Base-by-base conservation (phyloP, 176 grass and related monocot species). In the Alloteropsis semialata region DNA sequence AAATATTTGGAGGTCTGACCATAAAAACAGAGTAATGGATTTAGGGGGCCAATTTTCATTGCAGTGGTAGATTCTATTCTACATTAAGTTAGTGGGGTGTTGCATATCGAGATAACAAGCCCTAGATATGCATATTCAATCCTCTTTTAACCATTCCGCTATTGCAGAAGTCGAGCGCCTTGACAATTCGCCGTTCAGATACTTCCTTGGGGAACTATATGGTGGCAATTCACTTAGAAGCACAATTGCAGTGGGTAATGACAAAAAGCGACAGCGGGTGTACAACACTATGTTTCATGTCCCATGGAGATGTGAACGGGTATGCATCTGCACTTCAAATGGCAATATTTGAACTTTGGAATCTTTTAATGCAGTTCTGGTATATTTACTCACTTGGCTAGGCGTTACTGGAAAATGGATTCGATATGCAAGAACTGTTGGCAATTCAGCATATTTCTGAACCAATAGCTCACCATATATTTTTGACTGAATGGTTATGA, bases 281-380 rank as follows among this genome's bases (percentile, higher is more conserved):
- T 99, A 99, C 81, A 99, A 96, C 85, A 96, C 89, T 48, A 96
- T 99, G 96, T 99, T 99, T 88, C 96, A 99, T 93, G 93, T 99
- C 72, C 96, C 93, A 33, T 99, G 93, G 96, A 93, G 96, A 92
- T 99, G 96, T 65, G 96, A 99, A 83, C 91, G 93, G 93, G 96
- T 99, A 93, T 73, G 74, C 71, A 19, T 82, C 61, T 87, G 53
- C 78, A 49, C 86, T 74, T 85, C 3, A 14, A 74, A 73, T 81
- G 22, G 37, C n/a, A 5, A n/a, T 66, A 28, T 18, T 79, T 74
- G 15, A 82, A 77, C 36, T 32, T 74, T 81, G 22, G 12, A 71
- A 15, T 48, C 5, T 18, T 0, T 48, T 17, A 30, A 30, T 48
- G 38, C 10, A 38, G 53, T 65, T 32, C 54, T 71, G 72, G 30